Evolutionary conservation across 371 early-diverging fungal species (phyloP), one percentile per base, ranked within the genome.

Genomic region (Funneliformis caledonium): DNA sequence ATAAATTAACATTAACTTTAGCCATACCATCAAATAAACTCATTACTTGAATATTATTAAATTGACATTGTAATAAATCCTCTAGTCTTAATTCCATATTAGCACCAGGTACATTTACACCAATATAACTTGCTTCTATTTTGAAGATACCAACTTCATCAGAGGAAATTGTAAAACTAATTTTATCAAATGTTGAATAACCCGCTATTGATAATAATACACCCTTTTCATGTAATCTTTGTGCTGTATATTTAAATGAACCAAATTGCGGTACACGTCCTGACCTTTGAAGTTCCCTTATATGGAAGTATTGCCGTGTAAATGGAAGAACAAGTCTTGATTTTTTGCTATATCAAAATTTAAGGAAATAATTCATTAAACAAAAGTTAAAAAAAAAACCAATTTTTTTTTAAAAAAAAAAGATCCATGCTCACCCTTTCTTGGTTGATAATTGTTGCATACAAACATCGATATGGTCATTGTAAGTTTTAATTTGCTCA

Each of bases 161-260:
- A 72, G 96, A 97, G 14, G 98, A 95, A 43, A 99, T 90, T 4
- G 95, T 95, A 60, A 99, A 88, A 11, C 93, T 91, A 80, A 98
- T 94, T 80, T 94, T 93, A 81, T 95, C 95, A 85, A 94, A 94
- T 86, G 96, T 94, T 45, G 88, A 88, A 68, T 94, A 90, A 50
- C 92, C 94, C 65, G 93, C 93, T 48, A 98, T 86, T 31, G 94
- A 92, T 22, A 97, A 83, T 47, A 99, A 83, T 7, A 99, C 96
- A 68, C 99, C 98, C 83, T 96, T 95, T 80, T 96, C 93, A 82
- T 94, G 89, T 72, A 99, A 87, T 79, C 94, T 93, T 80, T 95
- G 94, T 12, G 99, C 99, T 19, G 95, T 93, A 88, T 97, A 98
- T 89, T 98, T 98, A 92, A 92, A 99, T 52, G 97, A 97, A 4